A percentile compares a stretch with the other conserved stretches of the same genome.
Conservation (phyloP, 352 stramenopile genomes). For the Pythium sp. region DNA sequence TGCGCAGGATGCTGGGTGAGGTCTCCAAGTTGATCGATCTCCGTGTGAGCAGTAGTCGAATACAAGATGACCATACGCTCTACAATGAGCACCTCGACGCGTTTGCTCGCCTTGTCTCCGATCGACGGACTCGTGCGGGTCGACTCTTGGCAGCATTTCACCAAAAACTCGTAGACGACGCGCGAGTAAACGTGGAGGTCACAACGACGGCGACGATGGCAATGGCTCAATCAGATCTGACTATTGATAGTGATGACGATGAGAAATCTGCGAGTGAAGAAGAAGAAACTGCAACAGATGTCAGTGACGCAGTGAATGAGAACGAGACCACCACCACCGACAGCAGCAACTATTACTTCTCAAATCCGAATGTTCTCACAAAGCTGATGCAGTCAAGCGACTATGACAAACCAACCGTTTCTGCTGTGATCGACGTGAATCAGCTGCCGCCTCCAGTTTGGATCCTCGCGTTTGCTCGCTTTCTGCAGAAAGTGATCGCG, state of each 20-base stretch:
- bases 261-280: background rate
- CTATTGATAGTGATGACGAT: background rate
- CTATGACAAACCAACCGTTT: background rate
- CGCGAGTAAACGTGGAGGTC: background rate
- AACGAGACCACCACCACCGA: background rate
- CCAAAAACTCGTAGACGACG: slow-evolving; percentile 7
- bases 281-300: background rate
- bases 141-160: slow-evolving; percentile 8
- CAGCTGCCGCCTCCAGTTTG: slow-evolving; percentile 4
- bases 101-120: slow-evolving; percentile 4
- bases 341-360: background rate
- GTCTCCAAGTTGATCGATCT: background rate
- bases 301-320: background rate
- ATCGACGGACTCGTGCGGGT: slow-evolving; percentile 10
- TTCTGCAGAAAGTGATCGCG: slow-evolving; percentile 13
- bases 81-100: slow-evolving; percentile 7
- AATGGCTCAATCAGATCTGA: background rate
- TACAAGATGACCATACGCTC: background rate
- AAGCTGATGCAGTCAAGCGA: background rate
- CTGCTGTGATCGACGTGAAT: slow-evolving; percentile 3
- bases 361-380: background rate
- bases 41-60: background rate
- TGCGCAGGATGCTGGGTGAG: background rate
- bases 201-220: background rate
- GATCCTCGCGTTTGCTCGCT: slow-evolving; percentile 15